phyloP scores from a whole-genome alignment of 2,329 filamentous ascomycete genomes.

The Trichoderma sp. region DNA sequence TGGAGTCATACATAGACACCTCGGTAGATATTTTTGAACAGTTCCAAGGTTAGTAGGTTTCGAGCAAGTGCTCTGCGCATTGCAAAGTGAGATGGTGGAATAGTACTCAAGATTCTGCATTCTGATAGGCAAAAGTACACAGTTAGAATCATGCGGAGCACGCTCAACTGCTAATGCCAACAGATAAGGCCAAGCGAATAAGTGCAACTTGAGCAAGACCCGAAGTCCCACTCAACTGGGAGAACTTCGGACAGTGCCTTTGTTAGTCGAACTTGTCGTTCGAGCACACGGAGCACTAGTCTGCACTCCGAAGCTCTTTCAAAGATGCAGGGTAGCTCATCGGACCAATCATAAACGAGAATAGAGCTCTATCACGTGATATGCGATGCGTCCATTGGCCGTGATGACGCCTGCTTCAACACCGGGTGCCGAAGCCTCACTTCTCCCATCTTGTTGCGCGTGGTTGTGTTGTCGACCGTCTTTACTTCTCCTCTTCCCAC shows the following conservation, averaged over 20 bases:
- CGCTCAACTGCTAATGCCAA: background rate
- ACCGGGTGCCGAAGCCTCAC: slow-evolving; percentile 14
- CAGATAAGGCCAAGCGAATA: background rate
- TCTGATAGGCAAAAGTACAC: background rate
- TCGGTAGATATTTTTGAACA: background rate
- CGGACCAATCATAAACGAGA: background rate
- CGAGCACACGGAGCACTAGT: slow-evolving; percentile 1
- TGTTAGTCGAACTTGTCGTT: background rate
- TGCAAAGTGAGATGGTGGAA: background rate
- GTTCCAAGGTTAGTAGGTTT: background rate
- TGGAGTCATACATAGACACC: background rate
- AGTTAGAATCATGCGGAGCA: background rate
- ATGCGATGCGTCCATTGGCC: background rate
- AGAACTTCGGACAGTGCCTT: background rate
- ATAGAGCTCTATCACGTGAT: background rate
- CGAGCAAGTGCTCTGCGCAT: background rate
- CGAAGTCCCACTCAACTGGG: background rate
- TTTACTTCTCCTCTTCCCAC: background rate
- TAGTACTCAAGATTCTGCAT: background rate
- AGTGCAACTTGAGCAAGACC: background rate
- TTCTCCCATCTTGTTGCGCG: slow-evolving; percentile 11
- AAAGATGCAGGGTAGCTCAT: background rate
- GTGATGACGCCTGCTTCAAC: slow-evolving; percentile 20
- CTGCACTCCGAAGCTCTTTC: slow-evolving; percentile 17
- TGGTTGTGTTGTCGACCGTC: background rate